phyloP scores from a whole-genome alignment of 1,284 basidiomycete genomes.

The Chalciporus sp. region DNA sequence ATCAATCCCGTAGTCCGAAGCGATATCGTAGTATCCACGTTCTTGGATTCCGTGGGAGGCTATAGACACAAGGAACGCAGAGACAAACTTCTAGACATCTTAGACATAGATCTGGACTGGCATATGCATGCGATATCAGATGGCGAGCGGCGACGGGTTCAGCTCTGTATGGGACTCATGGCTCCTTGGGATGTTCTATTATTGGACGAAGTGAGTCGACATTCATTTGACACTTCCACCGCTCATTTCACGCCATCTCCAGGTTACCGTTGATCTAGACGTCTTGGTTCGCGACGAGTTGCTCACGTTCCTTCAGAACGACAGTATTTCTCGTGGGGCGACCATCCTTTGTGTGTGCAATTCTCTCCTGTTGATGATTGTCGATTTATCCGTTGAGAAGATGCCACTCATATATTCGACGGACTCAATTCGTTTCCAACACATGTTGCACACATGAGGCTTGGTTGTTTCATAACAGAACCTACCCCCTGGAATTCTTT shows the following conservation, averaged over 20 bases:
- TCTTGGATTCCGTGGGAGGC: slow-evolving; percentile 94
- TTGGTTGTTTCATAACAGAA: slow-evolving; percentile 71
- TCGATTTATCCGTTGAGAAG: slow-evolving; percentile 41
- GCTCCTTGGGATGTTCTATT: slow-evolving; percentile 91
- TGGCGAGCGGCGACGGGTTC: slow-evolving; percentile 92
- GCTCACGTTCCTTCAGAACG: slow-evolving; percentile 83
- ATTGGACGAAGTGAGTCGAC: slow-evolving; percentile 78
- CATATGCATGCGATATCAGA: slow-evolving; percentile 94
- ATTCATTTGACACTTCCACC: slow-evolving; percentile 1
- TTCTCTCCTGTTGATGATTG: not conserved
- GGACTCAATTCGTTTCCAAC: slow-evolving; percentile 87
- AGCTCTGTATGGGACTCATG: slow-evolving; percentile 98
- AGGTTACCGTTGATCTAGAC: slow-evolving; percentile 98
- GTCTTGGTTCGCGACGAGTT: slow-evolving; percentile 93
- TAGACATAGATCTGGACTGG: slow-evolving; percentile 95
- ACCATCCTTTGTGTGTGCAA: slow-evolving; percentile 85
- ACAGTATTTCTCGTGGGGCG: slow-evolving; percentile 80
- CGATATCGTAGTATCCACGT: slow-evolving; percentile 87
- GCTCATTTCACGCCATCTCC: slow-evolving; percentile 7
- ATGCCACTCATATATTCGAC: slow-evolving; percentile 96
- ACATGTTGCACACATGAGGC: slow-evolving; percentile 86
- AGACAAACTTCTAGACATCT: slow-evolving; percentile 84
- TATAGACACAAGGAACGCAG: slow-evolving; percentile 91
- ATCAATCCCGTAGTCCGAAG: slow-evolving; percentile 96
- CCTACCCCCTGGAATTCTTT: slow-evolving; percentile 63